Evolutionary conservation across 2,329 filamentous ascomycete genomes (phyloP).

Genomic region (Myrmaecium sp.): DNA sequence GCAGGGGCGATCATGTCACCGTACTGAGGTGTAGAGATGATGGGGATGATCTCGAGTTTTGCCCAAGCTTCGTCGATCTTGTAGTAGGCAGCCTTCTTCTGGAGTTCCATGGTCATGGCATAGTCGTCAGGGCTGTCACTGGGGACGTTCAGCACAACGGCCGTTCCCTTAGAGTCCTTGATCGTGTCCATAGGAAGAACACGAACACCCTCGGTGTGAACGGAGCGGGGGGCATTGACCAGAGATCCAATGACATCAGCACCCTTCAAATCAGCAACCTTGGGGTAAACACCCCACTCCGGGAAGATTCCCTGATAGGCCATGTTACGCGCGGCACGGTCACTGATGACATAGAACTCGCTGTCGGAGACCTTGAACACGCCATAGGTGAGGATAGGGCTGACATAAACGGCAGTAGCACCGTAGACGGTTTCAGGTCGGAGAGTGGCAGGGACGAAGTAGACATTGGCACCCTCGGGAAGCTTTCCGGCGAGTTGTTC

Average conservation of each 20-base stretch:
- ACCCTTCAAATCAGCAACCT: slow-evolving; percentile 59
- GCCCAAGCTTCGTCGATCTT: slow-evolving; percentile 95
- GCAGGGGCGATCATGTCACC: slow-evolving; percentile 70
- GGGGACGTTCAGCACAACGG: slow-evolving; percentile 88
- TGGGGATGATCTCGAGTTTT: slow-evolving; percentile 71
- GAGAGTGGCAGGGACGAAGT: slow-evolving; percentile 80
- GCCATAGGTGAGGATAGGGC: slow-evolving; percentile 76
- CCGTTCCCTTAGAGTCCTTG: slow-evolving; percentile 83
- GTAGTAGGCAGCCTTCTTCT: slow-evolving; percentile 93
- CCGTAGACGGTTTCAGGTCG: slow-evolving; percentile 98
- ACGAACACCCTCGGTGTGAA: slow-evolving; percentile 62
- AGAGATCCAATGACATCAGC: slow-evolving; percentile 75
- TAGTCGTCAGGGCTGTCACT: slow-evolving; percentile 94
- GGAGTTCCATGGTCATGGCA: slow-evolving; percentile 70
- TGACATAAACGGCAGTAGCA: slow-evolving; percentile 89
- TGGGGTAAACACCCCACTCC: slow-evolving; percentile 55
- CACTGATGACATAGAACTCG: slow-evolving; percentile 72
- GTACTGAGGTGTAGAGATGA: slow-evolving; percentile 61
- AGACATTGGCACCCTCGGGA: slow-evolving; percentile 62
- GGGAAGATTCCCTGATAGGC: slow-evolving; percentile 79
- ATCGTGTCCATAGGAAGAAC: slow-evolving; percentile 94
- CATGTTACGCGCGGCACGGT: slow-evolving; percentile 84
- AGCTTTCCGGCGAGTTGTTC: slow-evolving; percentile 60
- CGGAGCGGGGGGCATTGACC: slow-evolving; percentile 72
- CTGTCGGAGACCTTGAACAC: slow-evolving; percentile 52